phyloP scores from a whole-genome alignment of 78 protist species.

The Dictyostelium citrinum region DNA sequence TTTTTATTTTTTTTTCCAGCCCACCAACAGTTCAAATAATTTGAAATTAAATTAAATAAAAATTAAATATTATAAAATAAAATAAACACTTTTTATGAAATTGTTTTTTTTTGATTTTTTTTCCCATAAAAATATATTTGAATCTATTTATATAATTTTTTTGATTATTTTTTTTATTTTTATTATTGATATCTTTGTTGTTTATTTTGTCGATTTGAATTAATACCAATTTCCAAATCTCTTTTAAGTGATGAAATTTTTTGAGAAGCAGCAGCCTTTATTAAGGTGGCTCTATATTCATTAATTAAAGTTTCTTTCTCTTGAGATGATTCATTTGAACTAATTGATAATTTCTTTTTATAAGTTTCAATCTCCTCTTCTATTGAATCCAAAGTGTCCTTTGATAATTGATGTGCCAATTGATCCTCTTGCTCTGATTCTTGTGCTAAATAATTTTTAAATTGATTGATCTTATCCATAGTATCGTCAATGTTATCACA shows the following conservation, averaged over 20 bases:
- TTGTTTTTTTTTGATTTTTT: no score
- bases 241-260: neutral
- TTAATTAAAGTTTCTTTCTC: neutral
- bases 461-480: neutral
- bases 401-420: neutral
- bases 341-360: slow-evolving; percentile 14
- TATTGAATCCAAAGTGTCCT: neutral
- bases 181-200: neutral
- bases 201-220: neutral
- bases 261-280: neutral
- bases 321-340: neutral
- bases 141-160: no score
- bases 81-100: neutral
- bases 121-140: no score
- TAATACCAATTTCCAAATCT: neutral
- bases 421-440: neutral
- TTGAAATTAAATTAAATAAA: neutral
- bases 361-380: slow-evolving; percentile 48
- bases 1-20: neutral
- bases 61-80: neutral
- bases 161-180: no score
- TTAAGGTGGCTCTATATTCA: slow-evolving; percentile 29
- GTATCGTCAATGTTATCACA: slow-evolving; percentile 14
- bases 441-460: neutral
- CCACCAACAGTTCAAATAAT: neutral